phyloP scores from a whole-genome alignment of 345 rosid species.

The Camelina hispida region DNA sequence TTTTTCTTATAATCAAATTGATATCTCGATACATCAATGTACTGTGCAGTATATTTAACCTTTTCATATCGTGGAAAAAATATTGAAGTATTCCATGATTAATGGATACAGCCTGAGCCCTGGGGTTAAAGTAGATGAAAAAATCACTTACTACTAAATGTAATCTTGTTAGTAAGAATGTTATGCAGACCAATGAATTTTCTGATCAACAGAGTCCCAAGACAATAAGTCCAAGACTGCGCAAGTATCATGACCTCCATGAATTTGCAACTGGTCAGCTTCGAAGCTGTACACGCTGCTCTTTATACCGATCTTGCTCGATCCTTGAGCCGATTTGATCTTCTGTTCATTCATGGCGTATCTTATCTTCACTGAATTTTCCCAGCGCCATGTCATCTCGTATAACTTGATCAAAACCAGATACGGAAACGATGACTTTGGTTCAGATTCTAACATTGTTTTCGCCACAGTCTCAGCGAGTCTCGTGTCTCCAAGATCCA shows the following conservation, averaged over 20 bases:
- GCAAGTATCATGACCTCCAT: conserved; percentile 56
- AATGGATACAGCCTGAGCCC: neutral
- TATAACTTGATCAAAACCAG: conserved; percentile 55
- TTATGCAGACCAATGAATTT: conserved; percentile 12
- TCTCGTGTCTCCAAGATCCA: conserved; percentile 44
- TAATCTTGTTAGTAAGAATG: neutral
- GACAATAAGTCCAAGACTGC: conserved; percentile 48
- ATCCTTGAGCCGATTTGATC: conserved; percentile 47
- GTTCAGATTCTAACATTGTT: conserved; percentile 53
- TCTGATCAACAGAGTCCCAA: conserved; percentile 56
- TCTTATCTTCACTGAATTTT: conserved; percentile 55
- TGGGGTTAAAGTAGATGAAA: conserved; percentile 7
- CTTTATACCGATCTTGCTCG: conserved; percentile 62
- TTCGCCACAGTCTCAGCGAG: conserved; percentile 54
- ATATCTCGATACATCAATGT: neutral
- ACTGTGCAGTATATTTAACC: neutral
- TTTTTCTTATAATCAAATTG: neutral
- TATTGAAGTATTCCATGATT: neutral
- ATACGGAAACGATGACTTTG: conserved; percentile 54
- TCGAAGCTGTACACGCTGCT: conserved; percentile 49
- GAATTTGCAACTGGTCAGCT: conserved; percentile 56
- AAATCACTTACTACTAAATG: neutral
- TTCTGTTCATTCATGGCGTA: conserved; percentile 49
- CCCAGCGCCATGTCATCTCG: conserved; percentile 71
- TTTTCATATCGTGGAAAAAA: neutral